Evolutionary conservation across 2,329 filamentous ascomycete species (phyloP).

Genomic region (Claviceps sorghi): DNA sequence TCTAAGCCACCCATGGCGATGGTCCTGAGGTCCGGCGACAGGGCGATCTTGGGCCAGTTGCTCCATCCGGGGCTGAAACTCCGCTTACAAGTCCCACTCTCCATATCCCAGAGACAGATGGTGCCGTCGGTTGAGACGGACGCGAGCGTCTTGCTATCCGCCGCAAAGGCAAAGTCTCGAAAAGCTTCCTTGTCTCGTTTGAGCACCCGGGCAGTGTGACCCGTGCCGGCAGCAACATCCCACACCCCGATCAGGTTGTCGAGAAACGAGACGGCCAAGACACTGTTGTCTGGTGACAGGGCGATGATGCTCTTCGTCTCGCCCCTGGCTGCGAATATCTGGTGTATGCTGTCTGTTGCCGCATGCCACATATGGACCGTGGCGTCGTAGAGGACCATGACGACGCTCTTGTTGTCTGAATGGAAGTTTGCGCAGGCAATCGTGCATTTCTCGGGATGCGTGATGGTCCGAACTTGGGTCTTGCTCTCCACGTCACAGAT

Average conservation of each 20-base stretch:
- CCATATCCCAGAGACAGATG: constrained; percentile 6
- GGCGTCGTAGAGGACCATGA: constrained; percentile 5
- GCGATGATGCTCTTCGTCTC: constrained; percentile 7
- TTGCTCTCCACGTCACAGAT: constrained; percentile 6
- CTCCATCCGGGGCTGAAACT: constrained; percentile 8
- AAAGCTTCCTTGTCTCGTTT: constrained; percentile 6
- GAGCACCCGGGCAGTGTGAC: constrained; percentile 6
- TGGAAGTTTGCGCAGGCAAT: constrained; percentile 7
- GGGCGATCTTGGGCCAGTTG: constrained; percentile 7
- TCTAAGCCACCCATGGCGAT: constrained; percentile 7
- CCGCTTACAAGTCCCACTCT: constrained; percentile 5
- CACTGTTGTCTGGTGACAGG: constrained; percentile 5
- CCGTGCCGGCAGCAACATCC: constrained; percentile 5
- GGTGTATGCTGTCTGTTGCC: constrained; percentile 1
- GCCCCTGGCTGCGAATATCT: constrained; percentile 6
- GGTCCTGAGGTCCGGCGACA: constrained; percentile 6
- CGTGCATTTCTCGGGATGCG: constrained; percentile 3
- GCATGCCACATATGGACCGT: constrained; percentile 6
- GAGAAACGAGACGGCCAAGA: constrained; percentile 6
- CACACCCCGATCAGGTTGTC: constrained; percentile 7
- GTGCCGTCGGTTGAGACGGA: constrained; percentile 7
- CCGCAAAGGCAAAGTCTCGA: constrained; percentile 6
- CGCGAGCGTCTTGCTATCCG: constrained; percentile 5
- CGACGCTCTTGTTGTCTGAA: constrained; percentile 4
- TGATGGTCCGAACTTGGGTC: neutral